These are phyloP conservation scores for Microbotryum saponariae DNA, from an alignment of 1,284 basidiomycete genomes.

Conservation along the genomic window DNA sequence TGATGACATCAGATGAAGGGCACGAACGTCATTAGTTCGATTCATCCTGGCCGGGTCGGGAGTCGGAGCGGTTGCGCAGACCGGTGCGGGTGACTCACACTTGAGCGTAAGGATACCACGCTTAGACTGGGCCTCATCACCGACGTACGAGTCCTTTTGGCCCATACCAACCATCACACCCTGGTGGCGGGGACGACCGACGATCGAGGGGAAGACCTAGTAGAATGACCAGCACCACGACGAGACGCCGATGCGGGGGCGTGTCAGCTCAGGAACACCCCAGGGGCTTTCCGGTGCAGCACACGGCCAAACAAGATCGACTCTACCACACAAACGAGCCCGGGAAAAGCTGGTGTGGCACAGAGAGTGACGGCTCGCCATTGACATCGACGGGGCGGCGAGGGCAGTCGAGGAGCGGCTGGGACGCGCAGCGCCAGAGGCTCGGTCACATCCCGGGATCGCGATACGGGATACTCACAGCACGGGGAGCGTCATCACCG, in stretches of 20 bases:
- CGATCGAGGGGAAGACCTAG: conserved; percentile 59
- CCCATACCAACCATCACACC: conserved; percentile 71
- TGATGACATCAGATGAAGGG: conserved; percentile 49
- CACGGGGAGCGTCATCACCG: conserved; percentile 69
- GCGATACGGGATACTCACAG: conserved; percentile 44
- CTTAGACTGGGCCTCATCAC: conserved; percentile 90
- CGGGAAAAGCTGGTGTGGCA: too few relatives aligned
- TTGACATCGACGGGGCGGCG: too few relatives aligned
- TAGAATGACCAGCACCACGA: not conserved
- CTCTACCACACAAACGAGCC: too few relatives aligned
- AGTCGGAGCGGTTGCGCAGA: too few relatives aligned
- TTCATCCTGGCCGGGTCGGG: not conserved
- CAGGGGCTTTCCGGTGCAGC: too few relatives aligned
- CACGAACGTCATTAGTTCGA: not conserved
- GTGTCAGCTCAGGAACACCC: too few relatives aligned
- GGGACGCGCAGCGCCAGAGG: too few relatives aligned
- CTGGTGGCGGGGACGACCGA: conserved; percentile 84
- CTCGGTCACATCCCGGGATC: not conserved
- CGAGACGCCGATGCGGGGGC: not conserved
- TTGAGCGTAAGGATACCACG: conserved; percentile 88
- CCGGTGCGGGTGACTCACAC: conserved; percentile 40
- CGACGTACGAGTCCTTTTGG: conserved; percentile 80
- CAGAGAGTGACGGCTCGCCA: too few relatives aligned
- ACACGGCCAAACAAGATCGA: too few relatives aligned
- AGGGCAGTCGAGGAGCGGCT: too few relatives aligned